Evolutionary conservation across 148 eudicot species (phyloP), one percentile per base, ranked within the genome.

Genomic region (Drosera capensis): DNA sequence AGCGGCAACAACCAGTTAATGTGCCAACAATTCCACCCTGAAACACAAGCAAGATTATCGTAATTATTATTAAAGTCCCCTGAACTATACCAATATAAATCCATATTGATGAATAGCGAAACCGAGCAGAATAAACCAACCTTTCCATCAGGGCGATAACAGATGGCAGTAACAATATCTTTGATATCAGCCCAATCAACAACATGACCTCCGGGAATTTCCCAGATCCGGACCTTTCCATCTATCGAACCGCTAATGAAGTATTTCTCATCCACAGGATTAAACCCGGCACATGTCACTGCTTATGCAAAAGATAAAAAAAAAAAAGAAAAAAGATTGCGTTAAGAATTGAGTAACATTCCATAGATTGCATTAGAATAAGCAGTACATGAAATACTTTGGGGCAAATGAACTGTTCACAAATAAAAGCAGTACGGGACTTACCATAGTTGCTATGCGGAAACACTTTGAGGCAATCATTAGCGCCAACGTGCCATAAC

Each of bases 241-340:
- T 87, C 96, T 7, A 87, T 73, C 28, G 96, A 88, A 40, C 96
- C 94, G 54, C 86, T 88, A 50, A 83, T 67, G 81, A 77, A 88
- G 68, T 64, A 65, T 62, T 74, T 70, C 45, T 77, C 82, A 43
- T 83, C 68, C 55, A 67, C 66, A 2, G 92, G 94, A 54, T 83
- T 80, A 56, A 88, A 88, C 56, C 83, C 83, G 68, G 80, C 64
- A 50, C 83, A 77, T 6, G 96, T 88, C 40, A 88, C 96, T 83
- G 86, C 63, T 72, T n/a, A n/a, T n/a, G 23, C 29, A 60, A 46
- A 49, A 14, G 49, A 31, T 19, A 17, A 12, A n/a, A 31, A 21
- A 45, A 19, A 25, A 31, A 46, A n/a, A n/a, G n/a, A n/a, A n/a
- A n/a, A n/a, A n/a, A n/a, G n/a, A n/a, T n/a, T n/a, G n/a, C n/a